Percentiles rank a stretch among this genome's conserved stretches.
phyloP scores from a whole-genome alignment of 2,329 filamentous ascomycete species.

The Aureobasidium leucospermi region DNA sequence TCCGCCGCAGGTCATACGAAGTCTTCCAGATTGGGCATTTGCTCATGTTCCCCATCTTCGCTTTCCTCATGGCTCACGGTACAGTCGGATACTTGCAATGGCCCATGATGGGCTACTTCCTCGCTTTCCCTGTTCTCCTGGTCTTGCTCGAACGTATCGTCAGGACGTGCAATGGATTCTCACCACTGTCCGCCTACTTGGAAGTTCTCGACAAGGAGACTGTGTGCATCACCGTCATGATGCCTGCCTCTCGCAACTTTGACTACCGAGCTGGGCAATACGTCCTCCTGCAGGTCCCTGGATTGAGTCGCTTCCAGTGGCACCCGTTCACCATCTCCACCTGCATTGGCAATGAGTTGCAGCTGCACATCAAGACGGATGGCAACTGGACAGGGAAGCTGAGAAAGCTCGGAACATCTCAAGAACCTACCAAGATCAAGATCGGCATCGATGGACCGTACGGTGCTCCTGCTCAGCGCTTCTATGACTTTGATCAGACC shows the following conservation, averaged over 20 bases:
- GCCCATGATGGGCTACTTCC: slow-evolving; percentile 52
- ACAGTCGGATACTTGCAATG: slow-evolving; percentile 44
- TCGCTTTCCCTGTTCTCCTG: slow-evolving; percentile 47
- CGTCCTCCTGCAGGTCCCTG: slow-evolving; percentile 49
- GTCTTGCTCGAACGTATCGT: slow-evolving; percentile 43
- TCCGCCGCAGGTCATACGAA: slow-evolving; percentile 48
- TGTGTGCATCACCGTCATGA: slow-evolving; percentile 42
- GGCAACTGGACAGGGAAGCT: slow-evolving; percentile 49
- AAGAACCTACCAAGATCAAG: slow-evolving; percentile 30
- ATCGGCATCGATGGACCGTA: slow-evolving; percentile 52
- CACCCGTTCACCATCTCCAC: slow-evolving; percentile 54
- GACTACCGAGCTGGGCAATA: slow-evolving; percentile 52
- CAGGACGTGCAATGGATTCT: slow-evolving; percentile 43
- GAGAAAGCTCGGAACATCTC: slow-evolving; percentile 25
- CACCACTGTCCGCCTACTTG: slow-evolving; percentile 41
- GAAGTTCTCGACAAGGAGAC: slow-evolving; percentile 48
- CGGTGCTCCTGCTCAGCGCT: slow-evolving; percentile 51
- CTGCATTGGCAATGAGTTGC: slow-evolving; percentile 45
- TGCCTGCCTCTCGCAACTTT: slow-evolving; percentile 44
- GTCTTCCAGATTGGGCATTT: slow-evolving; percentile 51
- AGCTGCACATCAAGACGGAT: slow-evolving; percentile 52
- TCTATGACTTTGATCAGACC: slow-evolving; percentile 51
- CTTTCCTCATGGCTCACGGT: slow-evolving; percentile 49
- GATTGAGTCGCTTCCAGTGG: slow-evolving; percentile 50
- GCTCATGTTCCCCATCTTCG: slow-evolving; percentile 53